Evolutionary conservation across 495 filamentous ascomycete genomes (phyloP).

Genomic region (Saxophila tyrrhenica): DNA sequence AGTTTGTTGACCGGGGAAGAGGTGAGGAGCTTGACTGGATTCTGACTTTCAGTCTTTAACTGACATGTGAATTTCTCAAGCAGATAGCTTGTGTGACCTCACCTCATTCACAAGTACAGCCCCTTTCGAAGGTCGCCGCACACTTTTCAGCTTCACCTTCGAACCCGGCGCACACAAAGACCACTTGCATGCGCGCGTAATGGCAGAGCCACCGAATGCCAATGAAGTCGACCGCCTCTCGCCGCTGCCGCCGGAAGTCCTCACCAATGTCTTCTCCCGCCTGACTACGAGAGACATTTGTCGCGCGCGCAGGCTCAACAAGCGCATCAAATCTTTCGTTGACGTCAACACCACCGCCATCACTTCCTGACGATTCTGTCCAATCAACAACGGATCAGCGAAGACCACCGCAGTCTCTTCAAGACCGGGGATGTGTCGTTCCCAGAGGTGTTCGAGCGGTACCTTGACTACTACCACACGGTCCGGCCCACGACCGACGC

Average conservation of each 20-base stretch:
- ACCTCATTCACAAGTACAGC: too few species aligned
- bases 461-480: not conserved
- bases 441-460: not conserved
- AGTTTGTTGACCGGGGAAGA: too few species aligned
- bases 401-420: not conserved
- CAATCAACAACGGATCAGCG: not conserved
- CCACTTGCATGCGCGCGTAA: not conserved
- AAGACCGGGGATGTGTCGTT: not conserved
- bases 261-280: not conserved
- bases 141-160: too few species aligned
- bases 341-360: not conserved
- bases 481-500: too few species aligned
- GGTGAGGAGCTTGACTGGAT: too few species aligned
- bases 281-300: not conserved
- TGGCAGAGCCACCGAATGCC: not conserved
- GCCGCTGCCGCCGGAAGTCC: not conserved
- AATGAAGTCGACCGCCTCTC: not conserved
- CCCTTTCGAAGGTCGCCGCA: too few species aligned
- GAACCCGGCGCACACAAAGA: too few species aligned
- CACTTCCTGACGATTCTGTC: not conserved
- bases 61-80: too few species aligned
- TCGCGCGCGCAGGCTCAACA: not conserved
- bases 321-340: not conserved
- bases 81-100: too few species aligned
- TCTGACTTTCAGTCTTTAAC: too few species aligned